Evolutionary conservation across 2,329 filamentous ascomycete genomes (phyloP).

Genomic region (Elsinoe arachidis): DNA sequence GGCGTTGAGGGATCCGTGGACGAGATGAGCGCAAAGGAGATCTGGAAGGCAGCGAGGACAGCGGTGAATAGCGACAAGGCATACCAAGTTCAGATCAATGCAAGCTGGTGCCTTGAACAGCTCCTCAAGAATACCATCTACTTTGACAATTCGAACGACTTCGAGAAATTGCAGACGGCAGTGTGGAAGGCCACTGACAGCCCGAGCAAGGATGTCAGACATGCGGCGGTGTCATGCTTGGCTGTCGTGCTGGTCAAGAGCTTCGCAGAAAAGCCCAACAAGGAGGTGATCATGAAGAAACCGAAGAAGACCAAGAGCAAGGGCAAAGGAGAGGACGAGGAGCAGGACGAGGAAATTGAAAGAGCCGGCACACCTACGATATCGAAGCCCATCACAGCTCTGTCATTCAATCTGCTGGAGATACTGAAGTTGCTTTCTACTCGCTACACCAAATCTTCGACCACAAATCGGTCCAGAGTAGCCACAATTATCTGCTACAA

Average conservation of each 20-base stretch:
- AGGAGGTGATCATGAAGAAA: conserved; percentile 47
- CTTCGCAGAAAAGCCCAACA: conserved; percentile 55
- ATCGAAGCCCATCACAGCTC: conserved; percentile 59
- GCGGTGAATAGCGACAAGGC: conserved; percentile 74
- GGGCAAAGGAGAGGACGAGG: conserved; percentile 52
- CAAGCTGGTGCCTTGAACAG: conserved; percentile 69
- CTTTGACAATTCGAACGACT: conserved; percentile 83
- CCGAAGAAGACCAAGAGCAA: conserved; percentile 68
- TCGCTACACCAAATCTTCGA: conserved; percentile 71
- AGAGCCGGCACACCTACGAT: conserved; percentile 67
- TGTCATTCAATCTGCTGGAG: conserved; percentile 67
- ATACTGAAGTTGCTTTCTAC: conserved; percentile 69
- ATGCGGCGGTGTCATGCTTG: conserved; percentile 78
- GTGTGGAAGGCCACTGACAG: conserved; percentile 85
- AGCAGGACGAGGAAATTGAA: conserved; percentile 62
- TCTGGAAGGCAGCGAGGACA: conserved; percentile 84
- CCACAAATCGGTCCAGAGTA: conserved; percentile 70
- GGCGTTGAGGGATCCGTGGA: conserved; percentile 73
- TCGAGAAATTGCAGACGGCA: conserved; percentile 74
- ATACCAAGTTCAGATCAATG: conserved; percentile 65
- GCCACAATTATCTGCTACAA: conserved; percentile 83
- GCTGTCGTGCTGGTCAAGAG: conserved; percentile 75
- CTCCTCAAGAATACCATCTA: conserved; percentile 65
- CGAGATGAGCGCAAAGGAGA: conserved; percentile 74
- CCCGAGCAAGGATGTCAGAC: conserved; percentile 62